Base-by-base conservation (phyloP, 805 yeast genomes). In the Starmerella apicola region DNA sequence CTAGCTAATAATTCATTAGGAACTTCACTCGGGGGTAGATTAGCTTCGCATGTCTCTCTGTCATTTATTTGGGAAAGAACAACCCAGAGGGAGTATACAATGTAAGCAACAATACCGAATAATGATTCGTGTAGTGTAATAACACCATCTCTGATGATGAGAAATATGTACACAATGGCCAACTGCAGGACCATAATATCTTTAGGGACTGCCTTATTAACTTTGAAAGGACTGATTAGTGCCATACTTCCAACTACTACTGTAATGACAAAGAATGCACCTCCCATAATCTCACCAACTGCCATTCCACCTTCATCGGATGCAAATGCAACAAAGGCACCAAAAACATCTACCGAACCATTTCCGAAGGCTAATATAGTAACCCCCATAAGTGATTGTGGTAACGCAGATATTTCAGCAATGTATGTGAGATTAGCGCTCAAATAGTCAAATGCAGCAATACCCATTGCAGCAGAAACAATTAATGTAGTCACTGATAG, bases 361-460 rank as follows among this genome's bases (percentile, higher is more conserved):
- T 88, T 88, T 0, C 96, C 97, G 44, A 88, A 67, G 0, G 97
- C 94, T 38, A 91, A 63, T 18, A 88, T 62, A 0, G 96, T 86
- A 48, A 88, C 68, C 0, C 97, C 97, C 10, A 91, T 76, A 16
- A 86, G 61, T 42, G 81, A 74, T 44, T 83, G 91, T 15, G 86
- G 73, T 37, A 88, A 59, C 7, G 73, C 68, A 8, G 84, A 59
- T 13, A 69, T 56, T 12, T 65, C 64, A 0, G 95, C 76, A 13
- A 86, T 67, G 16, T 74, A 66, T 34, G 76, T 70, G 22, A 86
- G 59, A 47, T 82, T 84, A 1, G 95, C 94, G 31, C 93, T 78
- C 34, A 88, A 60, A 52, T 69, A 82, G 55, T 81, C 85, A 3
- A 88, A 78, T 0, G 96, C 93, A 2, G 91, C 72, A 8, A 78